These are phyloP conservation scores for Kuraishia hungarica DNA, from an alignment of 805 yeast genomes.

Conservation along the genomic window DNA sequence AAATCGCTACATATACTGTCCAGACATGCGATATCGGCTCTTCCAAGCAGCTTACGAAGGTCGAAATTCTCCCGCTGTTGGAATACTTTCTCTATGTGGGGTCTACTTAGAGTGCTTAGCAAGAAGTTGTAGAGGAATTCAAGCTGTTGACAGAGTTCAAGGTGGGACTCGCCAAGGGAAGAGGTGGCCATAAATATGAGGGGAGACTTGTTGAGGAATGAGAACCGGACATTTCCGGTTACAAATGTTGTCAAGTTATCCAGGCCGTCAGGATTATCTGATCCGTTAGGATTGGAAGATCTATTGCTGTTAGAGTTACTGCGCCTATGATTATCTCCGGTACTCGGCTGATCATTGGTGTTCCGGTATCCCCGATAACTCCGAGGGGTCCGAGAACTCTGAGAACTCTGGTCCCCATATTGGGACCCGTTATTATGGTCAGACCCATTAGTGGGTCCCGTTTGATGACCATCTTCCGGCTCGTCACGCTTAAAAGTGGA, in stretches of 20 bases:
- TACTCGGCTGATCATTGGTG: conserved; percentile 2
- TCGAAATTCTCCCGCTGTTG: conserved; percentile 73
- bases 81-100: conserved; percentile 64
- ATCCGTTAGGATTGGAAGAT: too few species aligned
- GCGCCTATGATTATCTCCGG: too few species aligned
- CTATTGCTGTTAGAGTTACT: too few species aligned
- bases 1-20: conserved; percentile 53
- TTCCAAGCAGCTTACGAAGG: conserved; percentile 63
- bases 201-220: conserved; percentile 57
- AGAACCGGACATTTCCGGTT: conserved; percentile 43
- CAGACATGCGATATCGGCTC: conserved; percentile 65
- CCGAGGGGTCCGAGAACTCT: too few species aligned
- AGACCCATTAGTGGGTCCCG: too few species aligned
- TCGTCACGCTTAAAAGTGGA: too few species aligned
- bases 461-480: too few species aligned
- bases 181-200: conserved; percentile 67
- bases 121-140: conserved; percentile 68
- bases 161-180: conserved; percentile 40
- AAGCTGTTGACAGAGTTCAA: conserved; percentile 53
- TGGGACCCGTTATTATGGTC: too few species aligned
- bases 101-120: conserved; percentile 75
- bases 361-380: too few species aligned
- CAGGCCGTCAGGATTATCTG: too few species aligned
- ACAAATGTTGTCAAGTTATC: conserved; percentile 41
- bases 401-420: too few species aligned